These are phyloP conservation scores for Pichia cephalocereana DNA, from an alignment of 805 yeast species.

Conservation along the genomic window DNA sequence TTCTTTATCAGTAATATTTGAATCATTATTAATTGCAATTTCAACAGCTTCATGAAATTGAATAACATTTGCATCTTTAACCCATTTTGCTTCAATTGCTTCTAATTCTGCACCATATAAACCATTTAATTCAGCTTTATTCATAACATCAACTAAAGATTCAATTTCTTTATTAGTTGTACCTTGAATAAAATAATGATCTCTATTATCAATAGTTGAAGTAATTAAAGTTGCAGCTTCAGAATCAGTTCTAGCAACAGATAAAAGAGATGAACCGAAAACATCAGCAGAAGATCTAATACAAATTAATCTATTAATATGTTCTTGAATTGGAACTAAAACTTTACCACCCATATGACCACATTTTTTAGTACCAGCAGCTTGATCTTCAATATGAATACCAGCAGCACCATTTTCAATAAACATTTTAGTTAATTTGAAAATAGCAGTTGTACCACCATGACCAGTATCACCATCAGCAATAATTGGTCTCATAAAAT, in stretches of 20 bases:
- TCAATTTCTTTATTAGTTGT: slow-evolving; percentile 76
- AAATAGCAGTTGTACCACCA: slow-evolving; percentile 95
- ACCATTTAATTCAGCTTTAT: slow-evolving; percentile 72
- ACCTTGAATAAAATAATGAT: slow-evolving; percentile 87
- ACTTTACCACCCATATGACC: slow-evolving; percentile 99
- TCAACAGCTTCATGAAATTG: slow-evolving; percentile 87
- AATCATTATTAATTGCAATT: slow-evolving; percentile 62
- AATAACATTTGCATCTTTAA: slow-evolving; percentile 70
- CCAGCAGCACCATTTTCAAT: slow-evolving; percentile 99
- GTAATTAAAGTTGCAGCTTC: slow-evolving; percentile 96
- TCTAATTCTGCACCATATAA: slow-evolving; percentile 62
- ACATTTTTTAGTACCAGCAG: slow-evolving; percentile 97
- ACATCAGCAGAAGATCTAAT: slow-evolving; percentile 94
- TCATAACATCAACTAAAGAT: slow-evolving; percentile 68
- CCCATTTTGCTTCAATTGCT: slow-evolving; percentile 75
- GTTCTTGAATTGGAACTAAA: slow-evolving; percentile 95
- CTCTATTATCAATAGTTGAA: slow-evolving; percentile 89
- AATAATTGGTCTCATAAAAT: slow-evolving; percentile 86
- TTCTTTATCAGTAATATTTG: slow-evolving; percentile 46
- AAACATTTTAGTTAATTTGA: slow-evolving; percentile 90
- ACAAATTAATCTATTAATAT: slow-evolving; percentile 87
- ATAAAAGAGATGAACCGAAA: slow-evolving; percentile 74
- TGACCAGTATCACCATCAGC: slow-evolving; percentile 99
- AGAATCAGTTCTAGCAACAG: slow-evolving; percentile 94
- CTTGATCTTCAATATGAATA: slow-evolving; percentile 97